These are phyloP conservation scores for Phellinidium pouzarii DNA, from an alignment of 1,284 basidiomycete species.

Conservation along the genomic window DNA sequence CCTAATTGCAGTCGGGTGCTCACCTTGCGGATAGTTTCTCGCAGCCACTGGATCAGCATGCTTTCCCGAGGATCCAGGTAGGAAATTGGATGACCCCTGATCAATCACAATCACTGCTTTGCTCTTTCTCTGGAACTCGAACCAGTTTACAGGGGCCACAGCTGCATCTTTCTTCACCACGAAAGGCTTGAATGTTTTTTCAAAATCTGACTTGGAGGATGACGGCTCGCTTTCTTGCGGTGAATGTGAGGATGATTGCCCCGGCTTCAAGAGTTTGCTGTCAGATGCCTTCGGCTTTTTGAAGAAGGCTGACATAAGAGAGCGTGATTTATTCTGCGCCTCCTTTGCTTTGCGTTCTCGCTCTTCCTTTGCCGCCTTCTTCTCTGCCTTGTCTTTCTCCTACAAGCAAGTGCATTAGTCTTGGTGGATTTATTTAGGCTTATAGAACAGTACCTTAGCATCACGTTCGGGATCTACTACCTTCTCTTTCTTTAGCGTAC, in stretches of 20 bases:
- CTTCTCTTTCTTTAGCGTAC: conserved; percentile 53
- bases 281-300: conserved; percentile 42
- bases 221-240: conserved; percentile 35
- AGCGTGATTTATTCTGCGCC: conserved; percentile 63
- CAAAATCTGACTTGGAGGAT: conserved; percentile 54
- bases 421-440: conserved; percentile 1
- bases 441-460: conserved; percentile 43
- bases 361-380: conserved; percentile 55
- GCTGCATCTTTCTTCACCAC: conserved; percentile 63
- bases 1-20: neutral
- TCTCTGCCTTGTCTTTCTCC: conserved; percentile 63
- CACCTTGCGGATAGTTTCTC: conserved; percentile 7
- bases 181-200: conserved; percentile 71
- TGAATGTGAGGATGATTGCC: conserved; percentile 27
- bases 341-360: conserved; percentile 66
- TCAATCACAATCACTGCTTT: conserved; percentile 51
- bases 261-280: conserved; percentile 12
- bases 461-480: conserved; percentile 48
- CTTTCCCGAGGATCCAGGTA: neutral
- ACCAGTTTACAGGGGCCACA: conserved; percentile 68
- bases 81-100: conserved; percentile 33
- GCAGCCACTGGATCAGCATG: neutral
- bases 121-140: conserved; percentile 34
- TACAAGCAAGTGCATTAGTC: conserved; percentile 25
- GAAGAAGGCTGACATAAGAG: conserved; percentile 70